phyloP scores from a whole-genome alignment of 495 filamentous ascomycete genomes.

The Xylaria nigripes region DNA sequence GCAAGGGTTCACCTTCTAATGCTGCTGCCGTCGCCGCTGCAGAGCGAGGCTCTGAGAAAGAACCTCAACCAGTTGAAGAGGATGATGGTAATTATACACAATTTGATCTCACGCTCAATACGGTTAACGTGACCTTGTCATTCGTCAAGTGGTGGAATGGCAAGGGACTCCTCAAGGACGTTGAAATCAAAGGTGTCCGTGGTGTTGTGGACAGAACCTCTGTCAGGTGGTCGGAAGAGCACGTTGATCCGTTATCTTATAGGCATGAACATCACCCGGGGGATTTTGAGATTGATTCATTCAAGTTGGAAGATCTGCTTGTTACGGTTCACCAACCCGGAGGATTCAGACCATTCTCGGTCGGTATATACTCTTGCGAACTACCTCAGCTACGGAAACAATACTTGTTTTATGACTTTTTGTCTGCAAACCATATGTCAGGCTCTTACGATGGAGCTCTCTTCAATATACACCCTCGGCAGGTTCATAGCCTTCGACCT shows the following conservation, averaged over 20 bases:
- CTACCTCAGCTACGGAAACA: conserved; percentile 88
- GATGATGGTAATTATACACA: conserved; percentile 97
- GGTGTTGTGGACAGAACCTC: conserved; percentile 89
- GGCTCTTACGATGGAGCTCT: conserved; percentile 92
- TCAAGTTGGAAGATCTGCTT: conserved; percentile 90
- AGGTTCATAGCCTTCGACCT: conserved; percentile 60
- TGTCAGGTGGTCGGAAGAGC: conserved; percentile 60
- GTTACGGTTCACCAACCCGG: conserved; percentile 87
- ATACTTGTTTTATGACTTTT: conserved; percentile 95
- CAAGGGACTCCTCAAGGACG: conserved; percentile 82
- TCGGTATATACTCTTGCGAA: conserved; percentile 92
- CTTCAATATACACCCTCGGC: conserved; percentile 93
- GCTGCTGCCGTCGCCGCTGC: conserved; percentile 82
- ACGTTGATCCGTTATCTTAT: conserved; percentile 76
- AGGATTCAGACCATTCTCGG: conserved; percentile 83
- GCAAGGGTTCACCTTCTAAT: conserved; percentile 80
- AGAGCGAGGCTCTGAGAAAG: conserved; percentile 46
- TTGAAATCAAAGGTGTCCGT: conserved; percentile 90
- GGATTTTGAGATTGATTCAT: conserved; percentile 93
- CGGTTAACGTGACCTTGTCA: conserved; percentile 93
- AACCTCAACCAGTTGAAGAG: conserved; percentile 39
- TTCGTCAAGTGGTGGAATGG: conserved; percentile 98
- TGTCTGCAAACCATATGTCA: conserved; percentile 91
- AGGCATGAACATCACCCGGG: conserved; percentile 81
- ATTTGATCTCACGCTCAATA: conserved; percentile 90